A percentile compares a stretch with the other conserved stretches of the same genome.
These are phyloP conservation scores for Euphorbia pulcherrima DNA, from an alignment of 345 rosid species.

Conservation along the genomic window DNA sequence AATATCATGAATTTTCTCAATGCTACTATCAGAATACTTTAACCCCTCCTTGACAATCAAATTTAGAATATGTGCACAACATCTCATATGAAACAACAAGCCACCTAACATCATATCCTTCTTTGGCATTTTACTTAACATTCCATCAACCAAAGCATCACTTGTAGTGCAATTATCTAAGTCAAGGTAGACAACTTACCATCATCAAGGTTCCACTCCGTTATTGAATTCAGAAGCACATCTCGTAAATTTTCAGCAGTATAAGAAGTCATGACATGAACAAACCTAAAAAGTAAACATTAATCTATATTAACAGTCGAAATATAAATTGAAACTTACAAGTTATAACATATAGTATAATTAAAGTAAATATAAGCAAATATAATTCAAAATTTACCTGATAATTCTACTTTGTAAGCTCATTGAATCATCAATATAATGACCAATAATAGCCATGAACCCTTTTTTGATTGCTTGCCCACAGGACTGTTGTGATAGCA, in stretches of 20 bases:
- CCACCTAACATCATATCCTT: background rate
- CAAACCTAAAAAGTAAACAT: background rate
- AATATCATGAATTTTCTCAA: constrained; percentile 15
- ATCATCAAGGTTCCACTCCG: background rate
- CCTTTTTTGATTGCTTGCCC: constrained; percentile 5
- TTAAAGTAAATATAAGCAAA: background rate
- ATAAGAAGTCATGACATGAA: background rate
- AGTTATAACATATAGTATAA: background rate
- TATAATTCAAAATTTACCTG: background rate
- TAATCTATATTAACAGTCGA: background rate
- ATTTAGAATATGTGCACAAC: constrained; percentile 18
- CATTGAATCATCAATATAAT: constrained; percentile 11
- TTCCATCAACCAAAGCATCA: background rate
- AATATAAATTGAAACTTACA: no score
- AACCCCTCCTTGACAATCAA: constrained; percentile 18
- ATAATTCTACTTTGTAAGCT: background rate
- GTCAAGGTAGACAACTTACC: background rate
- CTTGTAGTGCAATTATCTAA: background rate
- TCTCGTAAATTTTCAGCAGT: background rate
- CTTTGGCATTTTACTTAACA: no score
- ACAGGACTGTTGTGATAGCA: background rate
- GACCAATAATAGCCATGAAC: constrained; percentile 8
- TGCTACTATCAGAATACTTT: background rate
- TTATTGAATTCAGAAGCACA: background rate
- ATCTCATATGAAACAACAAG: background rate